Evolutionary conservation across 208 protist genomes (phyloP).

Genomic region (Acanthamoeba rhysodes): DNA sequence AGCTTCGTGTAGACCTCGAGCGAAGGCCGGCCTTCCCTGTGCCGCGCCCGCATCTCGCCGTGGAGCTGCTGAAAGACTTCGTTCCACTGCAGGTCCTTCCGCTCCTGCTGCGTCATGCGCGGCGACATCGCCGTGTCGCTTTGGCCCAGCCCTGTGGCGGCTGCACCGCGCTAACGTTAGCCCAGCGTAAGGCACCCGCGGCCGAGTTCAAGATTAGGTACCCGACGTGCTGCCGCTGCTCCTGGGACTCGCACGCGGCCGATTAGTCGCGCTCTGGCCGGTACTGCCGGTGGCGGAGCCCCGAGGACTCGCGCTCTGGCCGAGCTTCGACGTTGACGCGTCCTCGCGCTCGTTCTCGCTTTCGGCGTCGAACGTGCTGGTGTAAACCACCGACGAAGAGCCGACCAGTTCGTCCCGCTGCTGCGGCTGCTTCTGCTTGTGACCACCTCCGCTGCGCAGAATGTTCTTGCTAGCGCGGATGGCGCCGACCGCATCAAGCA

Average conservation of each 20-base stretch:
- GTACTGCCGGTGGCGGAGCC: background rate
- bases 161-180: background rate
- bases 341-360: background rate
- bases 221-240: background rate
- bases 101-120: background rate
- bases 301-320: background rate
- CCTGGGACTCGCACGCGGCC: too few species aligned
- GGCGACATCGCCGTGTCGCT: background rate
- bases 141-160: background rate
- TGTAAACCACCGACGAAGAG: background rate
- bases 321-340: background rate
- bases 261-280: too few species aligned
- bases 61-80: conserved; percentile 32
- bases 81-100: conserved; percentile 55
- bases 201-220: background rate
- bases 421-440: background rate
- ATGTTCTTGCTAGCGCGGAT: background rate
- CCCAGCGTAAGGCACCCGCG: too few species aligned
- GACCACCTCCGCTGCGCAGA: background rate
- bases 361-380: background rate
- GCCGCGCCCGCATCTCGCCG: background rate
- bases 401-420: background rate
- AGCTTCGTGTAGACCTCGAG: conserved; percentile 17
- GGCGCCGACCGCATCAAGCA: too few species aligned
- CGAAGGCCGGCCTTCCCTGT: conserved; percentile 12